A percentile compares a stretch with the other conserved stretches of the same genome.
Evolutionary conservation across 1,284 basidiomycete species (phyloP).

Genomic region (Naganishia sp.): DNA sequence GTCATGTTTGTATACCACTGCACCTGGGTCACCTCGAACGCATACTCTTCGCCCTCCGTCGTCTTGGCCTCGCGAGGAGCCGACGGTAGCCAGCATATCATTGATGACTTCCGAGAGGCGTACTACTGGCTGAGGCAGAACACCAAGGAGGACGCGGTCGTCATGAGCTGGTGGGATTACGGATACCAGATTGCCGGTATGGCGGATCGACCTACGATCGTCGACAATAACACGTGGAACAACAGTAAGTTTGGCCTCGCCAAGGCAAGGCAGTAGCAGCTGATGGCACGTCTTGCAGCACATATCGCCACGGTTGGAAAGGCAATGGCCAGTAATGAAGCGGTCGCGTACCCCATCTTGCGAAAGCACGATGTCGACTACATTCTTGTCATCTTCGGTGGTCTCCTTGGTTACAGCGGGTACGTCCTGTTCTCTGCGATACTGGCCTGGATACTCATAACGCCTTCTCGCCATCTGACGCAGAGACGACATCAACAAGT

Average conservation of each 20-base stretch:
- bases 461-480: neutral
- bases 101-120: conserved; percentile 99
- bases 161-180: conserved; percentile 99
- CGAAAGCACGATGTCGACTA: conserved; percentile 98
- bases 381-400: conserved; percentile 96
- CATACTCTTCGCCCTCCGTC: conserved; percentile 97
- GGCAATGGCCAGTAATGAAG: conserved; percentile 92
- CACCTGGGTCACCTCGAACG: conserved; percentile 92
- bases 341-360: conserved; percentile 94
- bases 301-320: conserved; percentile 97
- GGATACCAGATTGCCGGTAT: conserved; percentile 99
- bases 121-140: conserved; percentile 99
- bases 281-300: conserved; percentile 55
- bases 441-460: neutral
- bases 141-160: conserved; percentile 84
- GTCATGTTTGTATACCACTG: conserved; percentile 91
- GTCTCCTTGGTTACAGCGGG: conserved; percentile 92
- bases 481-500: conserved; percentile 97
- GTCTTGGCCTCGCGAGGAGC: conserved; percentile 78
- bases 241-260: conserved; percentile 71
- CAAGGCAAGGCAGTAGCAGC: neutral
- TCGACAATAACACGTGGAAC: conserved; percentile 99
- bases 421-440: conserved; percentile 31
- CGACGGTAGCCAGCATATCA: conserved; percentile 90
- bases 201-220: conserved; percentile 79